Evolutionary conservation across 495 filamentous ascomycete genomes (phyloP), one percentile per base, ranked within the genome.

Genomic region (Aspergillus steynii): DNA sequence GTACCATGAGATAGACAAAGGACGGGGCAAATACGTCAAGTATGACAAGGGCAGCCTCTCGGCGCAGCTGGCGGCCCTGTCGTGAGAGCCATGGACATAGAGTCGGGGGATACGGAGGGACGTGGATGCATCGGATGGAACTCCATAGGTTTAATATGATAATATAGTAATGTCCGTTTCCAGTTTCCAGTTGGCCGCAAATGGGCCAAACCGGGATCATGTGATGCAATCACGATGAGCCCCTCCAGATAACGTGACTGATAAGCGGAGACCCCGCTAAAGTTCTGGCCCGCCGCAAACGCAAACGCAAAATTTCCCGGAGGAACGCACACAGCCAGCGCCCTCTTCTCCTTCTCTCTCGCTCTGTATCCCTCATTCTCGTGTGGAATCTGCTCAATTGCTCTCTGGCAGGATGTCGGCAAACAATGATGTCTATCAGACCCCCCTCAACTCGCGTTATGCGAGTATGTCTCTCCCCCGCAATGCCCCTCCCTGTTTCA

Each of bases 1-100:
- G 25, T 99, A 99, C 76, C 94, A 97, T 71, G 95, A 98, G 78
- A 83, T 97, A 65, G 96, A 98, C 76, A 97, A 95, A 76, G 93
- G 95, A 34, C 91, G 91, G 71, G 92, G 92, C 60, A 98, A 98
- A 77, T 96, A 98, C 76, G 92, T 94, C 75, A 96, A 94, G 80
- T 98, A 95, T 71, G 93, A 97, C 76, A 97, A 97, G 77, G 82
- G 81, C 20, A 75, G 71, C 50, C 66, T 84, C 54, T 74, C 82
- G 50, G 74, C 78, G 27, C 75, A 81, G 55, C 63, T 84, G 59
- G 78, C 81, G 12, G 71, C 73, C 46, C 66, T 82, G 53, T 32
- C 14, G 20, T 62, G 47, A 55, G 52, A 29, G n/a, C 10, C 5
- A 2, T 14, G 37, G 37, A 15, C 37, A 42, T 15, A 10, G 37